Evolutionary conservation across 2,329 filamentous ascomycete species (phyloP).

Genomic region (Sclerotinia glacialis): DNA sequence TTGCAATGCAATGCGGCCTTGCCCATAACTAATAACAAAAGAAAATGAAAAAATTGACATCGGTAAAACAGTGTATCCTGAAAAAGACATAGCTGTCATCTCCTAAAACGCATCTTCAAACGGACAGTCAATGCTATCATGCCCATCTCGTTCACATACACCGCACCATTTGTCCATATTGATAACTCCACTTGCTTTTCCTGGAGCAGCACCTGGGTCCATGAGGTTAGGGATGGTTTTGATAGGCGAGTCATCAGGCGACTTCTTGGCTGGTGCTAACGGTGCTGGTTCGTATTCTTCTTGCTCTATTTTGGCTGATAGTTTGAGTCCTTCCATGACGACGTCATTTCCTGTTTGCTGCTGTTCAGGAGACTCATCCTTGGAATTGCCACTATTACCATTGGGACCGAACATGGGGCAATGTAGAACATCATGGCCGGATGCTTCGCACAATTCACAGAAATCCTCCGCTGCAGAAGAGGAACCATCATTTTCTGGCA

Average conservation of each 20-base stretch:
- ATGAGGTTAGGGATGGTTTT: conserved; percentile 58
- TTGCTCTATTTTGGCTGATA: conserved; percentile 40
- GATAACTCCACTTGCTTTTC: conserved; percentile 73
- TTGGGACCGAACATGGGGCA: conserved; percentile 73
- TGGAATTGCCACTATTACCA: conserved; percentile 21
- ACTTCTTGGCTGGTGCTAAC: conserved; percentile 51
- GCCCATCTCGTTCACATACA: conserved; percentile 90
- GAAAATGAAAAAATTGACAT: not conserved
- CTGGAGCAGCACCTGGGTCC: conserved; percentile 67
- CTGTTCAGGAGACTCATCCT: conserved; percentile 23
- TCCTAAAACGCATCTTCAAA: conserved; percentile 74
- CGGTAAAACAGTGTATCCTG: not conserved
- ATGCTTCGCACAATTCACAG: conserved; percentile 92
- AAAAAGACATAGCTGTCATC: not conserved
- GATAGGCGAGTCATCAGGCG: conserved; percentile 42
- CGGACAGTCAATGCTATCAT: conserved; percentile 92
- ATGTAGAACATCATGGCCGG: conserved; percentile 88
- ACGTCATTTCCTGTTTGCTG: conserved; percentile 42
- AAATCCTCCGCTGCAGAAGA: conserved; percentile 65
- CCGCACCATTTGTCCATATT: conserved; percentile 95
- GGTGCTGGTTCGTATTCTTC: conserved; percentile 54
- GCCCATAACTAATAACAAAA: conserved; percentile 4
- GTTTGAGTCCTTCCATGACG: conserved; percentile 43
- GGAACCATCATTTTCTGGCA: conserved; percentile 67
- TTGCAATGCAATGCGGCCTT: conserved; percentile 18